These are phyloP conservation scores for Dryas drummondii DNA, from an alignment of 306 rosid genomes.

Conservation along the genomic window DNA sequence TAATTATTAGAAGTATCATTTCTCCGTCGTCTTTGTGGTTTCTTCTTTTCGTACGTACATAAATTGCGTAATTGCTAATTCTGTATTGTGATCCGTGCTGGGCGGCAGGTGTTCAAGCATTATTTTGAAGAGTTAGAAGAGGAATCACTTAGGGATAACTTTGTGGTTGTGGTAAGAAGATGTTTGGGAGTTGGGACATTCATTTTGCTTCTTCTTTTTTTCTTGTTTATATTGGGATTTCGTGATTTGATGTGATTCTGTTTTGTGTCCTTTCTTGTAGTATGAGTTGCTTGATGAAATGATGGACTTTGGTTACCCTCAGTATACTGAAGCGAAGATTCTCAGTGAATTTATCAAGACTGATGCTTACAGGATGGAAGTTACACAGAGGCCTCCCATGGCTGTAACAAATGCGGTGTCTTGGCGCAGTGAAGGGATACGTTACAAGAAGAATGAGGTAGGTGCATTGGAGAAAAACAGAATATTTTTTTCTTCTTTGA, in stretches of 20 bases:
- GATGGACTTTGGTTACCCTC: constrained; percentile 99
- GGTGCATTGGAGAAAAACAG: constrained; percentile 9
- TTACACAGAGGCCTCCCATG: constrained; percentile 97
- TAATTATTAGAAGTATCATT: constrained; percentile 18
- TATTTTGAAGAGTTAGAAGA: constrained; percentile 95
- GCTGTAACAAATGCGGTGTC: constrained; percentile 99
- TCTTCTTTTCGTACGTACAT: background rate
- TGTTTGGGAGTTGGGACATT: background rate
- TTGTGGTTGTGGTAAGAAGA: constrained; percentile 90
- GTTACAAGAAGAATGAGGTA: constrained; percentile 97
- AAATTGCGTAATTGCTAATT: background rate
- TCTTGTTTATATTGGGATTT: background rate
- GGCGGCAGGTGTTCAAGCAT: constrained; percentile 86
- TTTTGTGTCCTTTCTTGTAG: constrained; percentile 40
- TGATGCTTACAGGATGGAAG: constrained; percentile 98
- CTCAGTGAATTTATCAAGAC: constrained; percentile 98
- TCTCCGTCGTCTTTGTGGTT: background rate
- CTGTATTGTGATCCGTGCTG: constrained; percentile 17
- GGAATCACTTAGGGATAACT: constrained; percentile 96
- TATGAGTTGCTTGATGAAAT: constrained; percentile 94
- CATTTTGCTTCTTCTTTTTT: background rate
- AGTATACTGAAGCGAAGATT: constrained; percentile 92
- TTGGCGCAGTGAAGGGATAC: constrained; percentile 98
- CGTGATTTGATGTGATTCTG: constrained; percentile 12
- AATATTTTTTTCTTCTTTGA: constrained; percentile 5